Evolutionary conservation across 2,329 filamentous ascomycete species (phyloP).

Genomic region (Aspergillus jensenii): DNA sequence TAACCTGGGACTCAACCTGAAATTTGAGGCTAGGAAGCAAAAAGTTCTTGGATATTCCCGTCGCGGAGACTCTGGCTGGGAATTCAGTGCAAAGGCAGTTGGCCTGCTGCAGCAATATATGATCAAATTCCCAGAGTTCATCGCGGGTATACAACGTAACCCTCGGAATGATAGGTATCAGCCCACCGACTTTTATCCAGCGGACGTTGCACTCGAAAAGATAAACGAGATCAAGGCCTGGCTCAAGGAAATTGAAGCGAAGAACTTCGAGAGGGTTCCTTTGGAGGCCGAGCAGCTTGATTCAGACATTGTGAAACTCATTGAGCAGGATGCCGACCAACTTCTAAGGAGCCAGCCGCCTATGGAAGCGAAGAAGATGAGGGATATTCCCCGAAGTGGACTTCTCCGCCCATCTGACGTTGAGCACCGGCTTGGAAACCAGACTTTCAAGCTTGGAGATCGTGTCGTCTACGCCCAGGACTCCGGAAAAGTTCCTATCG

Average conservation of each 20-base stretch:
- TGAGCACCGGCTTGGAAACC: conserved; percentile 86
- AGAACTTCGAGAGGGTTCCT: conserved; percentile 92
- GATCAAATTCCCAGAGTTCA: conserved; percentile 91
- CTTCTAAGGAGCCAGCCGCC: conserved; percentile 54
- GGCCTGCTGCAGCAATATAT: conserved; percentile 84
- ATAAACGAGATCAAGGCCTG: conserved; percentile 93
- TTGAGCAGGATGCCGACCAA: conserved; percentile 74
- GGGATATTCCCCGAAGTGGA: conserved; percentile 79
- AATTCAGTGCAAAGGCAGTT: conserved; percentile 85
- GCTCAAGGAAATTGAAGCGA: conserved; percentile 88
- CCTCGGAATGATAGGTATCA: conserved; percentile 80
- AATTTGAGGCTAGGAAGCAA: conserved; percentile 92
- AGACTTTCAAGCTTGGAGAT: conserved; percentile 81
- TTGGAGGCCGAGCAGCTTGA: conserved; percentile 96
- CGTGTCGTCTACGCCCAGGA: conserved; percentile 90
- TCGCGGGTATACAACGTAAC: conserved; percentile 81
- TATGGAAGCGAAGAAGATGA: conserved; percentile 67
- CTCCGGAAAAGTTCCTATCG: conserved; percentile 92
- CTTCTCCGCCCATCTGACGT: conserved; percentile 92
- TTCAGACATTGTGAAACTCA: conserved; percentile 77
- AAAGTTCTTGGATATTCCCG: conserved; percentile 96
- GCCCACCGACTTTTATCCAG: conserved; percentile 83
- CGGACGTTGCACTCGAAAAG: conserved; percentile 69
- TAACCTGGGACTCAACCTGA: conserved; percentile 91
- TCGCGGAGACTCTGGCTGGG: conserved; percentile 84